Evolutionary conservation across 2,329 filamentous ascomycete species (phyloP).

Genomic region (Ophidiomyces ophidiicola): DNA sequence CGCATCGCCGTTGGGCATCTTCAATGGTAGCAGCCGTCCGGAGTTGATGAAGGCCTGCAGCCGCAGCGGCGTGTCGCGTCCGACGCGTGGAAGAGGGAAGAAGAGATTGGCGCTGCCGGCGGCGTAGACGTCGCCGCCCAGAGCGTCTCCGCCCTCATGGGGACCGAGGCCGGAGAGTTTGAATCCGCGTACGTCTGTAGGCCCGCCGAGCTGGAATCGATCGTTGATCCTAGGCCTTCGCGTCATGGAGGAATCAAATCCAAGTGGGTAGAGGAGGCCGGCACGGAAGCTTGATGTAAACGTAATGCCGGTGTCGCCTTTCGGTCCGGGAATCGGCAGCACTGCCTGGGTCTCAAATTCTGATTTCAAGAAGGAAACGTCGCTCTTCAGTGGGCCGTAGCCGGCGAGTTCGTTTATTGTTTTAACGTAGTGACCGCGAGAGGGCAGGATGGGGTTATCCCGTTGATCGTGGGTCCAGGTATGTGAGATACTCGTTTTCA

Average conservation of each 20-base stretch:
- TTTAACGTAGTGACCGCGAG: slow-evolving; percentile 67
- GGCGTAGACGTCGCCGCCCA: slow-evolving; percentile 85
- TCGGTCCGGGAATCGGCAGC: slow-evolving; percentile 54
- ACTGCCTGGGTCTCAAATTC: slow-evolving; percentile 72
- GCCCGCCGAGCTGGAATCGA: slow-evolving; percentile 86
- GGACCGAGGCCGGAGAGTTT: slow-evolving; percentile 79
- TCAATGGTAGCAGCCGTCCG: slow-evolving; percentile 68
- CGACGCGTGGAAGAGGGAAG: slow-evolving; percentile 69
- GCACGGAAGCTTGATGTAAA: slow-evolving; percentile 70
- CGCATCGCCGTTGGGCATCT: slow-evolving; percentile 39
- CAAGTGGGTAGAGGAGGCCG: slow-evolving; percentile 72
- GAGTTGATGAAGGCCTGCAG: slow-evolving; percentile 87
- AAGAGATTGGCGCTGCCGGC: slow-evolving; percentile 79
- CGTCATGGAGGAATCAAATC: slow-evolving; percentile 47
- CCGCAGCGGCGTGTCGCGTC: slow-evolving; percentile 70
- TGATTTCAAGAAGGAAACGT: slow-evolving; percentile 89
- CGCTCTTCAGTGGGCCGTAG: slow-evolving; percentile 67
- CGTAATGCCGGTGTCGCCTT: slow-evolving; percentile 62
- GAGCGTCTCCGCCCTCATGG: slow-evolving; percentile 69
- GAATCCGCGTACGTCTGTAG: slow-evolving; percentile 90
- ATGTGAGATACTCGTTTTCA: slow-evolving; percentile 79
- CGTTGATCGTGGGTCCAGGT: slow-evolving; percentile 68
- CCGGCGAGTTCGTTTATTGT: slow-evolving; percentile 75
- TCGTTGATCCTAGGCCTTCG: slow-evolving; percentile 75
- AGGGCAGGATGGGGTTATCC: slow-evolving; percentile 74